phyloP scores from a whole-genome alignment of 495 filamentous ascomycete species.

The Penicillium nucicola region DNA sequence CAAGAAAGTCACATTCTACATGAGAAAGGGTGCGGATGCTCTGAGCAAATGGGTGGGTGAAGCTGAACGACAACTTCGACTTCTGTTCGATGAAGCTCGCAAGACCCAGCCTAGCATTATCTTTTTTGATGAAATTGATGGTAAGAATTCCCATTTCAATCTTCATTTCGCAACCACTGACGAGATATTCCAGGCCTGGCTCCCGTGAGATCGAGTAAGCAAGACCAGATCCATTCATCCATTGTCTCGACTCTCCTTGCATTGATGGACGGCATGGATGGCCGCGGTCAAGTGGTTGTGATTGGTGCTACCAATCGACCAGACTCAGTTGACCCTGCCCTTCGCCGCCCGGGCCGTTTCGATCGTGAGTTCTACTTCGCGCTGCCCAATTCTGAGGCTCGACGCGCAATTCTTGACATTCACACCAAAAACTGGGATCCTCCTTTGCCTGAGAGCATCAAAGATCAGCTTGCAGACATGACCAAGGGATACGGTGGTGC shows the following conservation, averaged over 20 bases:
- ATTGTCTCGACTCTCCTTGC: slow-evolving; percentile 95
- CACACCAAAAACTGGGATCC: slow-evolving; percentile 93
- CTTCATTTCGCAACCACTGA: slow-evolving; percentile 17
- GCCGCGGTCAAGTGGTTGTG: slow-evolving; percentile 94
- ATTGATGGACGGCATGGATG: slow-evolving; percentile 99
- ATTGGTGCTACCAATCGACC: slow-evolving; percentile 97
- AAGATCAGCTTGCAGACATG: slow-evolving; percentile 75
- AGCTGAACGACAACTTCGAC: slow-evolving; percentile 86
- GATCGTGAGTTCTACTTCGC: slow-evolving; percentile 98
- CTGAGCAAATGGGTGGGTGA: slow-evolving; percentile 99
- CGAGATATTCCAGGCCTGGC: slow-evolving; percentile 56
- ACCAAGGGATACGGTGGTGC: slow-evolving; percentile 97
- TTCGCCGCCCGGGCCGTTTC: slow-evolving; percentile 94
- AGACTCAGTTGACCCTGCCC: slow-evolving; percentile 95
- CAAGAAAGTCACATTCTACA: slow-evolving; percentile 95
- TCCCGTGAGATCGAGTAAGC: slow-evolving; percentile 92
- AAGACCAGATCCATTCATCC: slow-evolving; percentile 97
- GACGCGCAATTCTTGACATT: slow-evolving; percentile 86
- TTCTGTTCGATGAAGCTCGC: slow-evolving; percentile 93
- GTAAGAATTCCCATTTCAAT: slow-evolving; percentile 31
- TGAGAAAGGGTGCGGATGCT: slow-evolving; percentile 96
- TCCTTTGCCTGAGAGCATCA: slow-evolving; percentile 69
- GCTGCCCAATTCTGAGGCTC: slow-evolving; percentile 72
- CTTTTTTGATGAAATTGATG: slow-evolving; percentile 99
- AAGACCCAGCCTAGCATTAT: slow-evolving; percentile 97